phyloP scores from a whole-genome alignment of 1,284 basidiomycete genomes.

The Fomitiporia mediterranea region DNA sequence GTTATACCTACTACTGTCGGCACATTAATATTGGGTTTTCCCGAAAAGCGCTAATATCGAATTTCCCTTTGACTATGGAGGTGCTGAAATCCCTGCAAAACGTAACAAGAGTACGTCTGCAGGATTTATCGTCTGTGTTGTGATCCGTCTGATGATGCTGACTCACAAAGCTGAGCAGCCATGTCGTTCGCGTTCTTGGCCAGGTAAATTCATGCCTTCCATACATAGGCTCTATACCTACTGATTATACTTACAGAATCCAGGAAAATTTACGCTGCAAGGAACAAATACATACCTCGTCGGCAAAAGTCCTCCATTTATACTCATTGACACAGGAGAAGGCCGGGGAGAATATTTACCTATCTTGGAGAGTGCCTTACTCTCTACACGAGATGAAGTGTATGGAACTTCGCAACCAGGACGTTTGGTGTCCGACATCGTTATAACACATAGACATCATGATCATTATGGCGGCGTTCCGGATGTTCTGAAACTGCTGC shows the following conservation, averaged over 20 bases:
- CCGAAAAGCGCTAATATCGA: too few relatives aligned
- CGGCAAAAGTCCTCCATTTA: conserved; percentile 61
- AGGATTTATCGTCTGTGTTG: conserved; percentile 10
- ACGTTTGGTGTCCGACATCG: conserved; percentile 66
- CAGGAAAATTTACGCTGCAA: conserved; percentile 88
- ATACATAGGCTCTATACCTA: too few relatives aligned
- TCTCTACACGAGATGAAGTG: conserved; percentile 24
- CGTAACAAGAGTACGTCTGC: neutral
- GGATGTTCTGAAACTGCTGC: conserved; percentile 65
- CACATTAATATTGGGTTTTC: too few relatives aligned
- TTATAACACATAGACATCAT: conserved; percentile 87
- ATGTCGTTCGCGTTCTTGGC: conserved; percentile 62
- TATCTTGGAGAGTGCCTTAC: conserved; percentile 57
- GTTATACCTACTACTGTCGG: too few relatives aligned
- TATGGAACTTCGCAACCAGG: conserved; percentile 19
- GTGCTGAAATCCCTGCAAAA: neutral
- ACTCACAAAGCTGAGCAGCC: conserved; percentile 49
- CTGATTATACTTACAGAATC: conserved; percentile 53
- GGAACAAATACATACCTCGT: conserved; percentile 95
- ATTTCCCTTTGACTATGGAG: neutral
- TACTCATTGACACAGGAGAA: conserved; percentile 89
- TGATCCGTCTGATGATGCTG: neutral
- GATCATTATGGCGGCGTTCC: conserved; percentile 84
- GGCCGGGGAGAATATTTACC: conserved; percentile 68
- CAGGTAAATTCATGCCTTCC: conserved; percentile 54